Percentiles rank a stretch among this genome's conserved stretches.
These are phyloP conservation scores for Epicoccum nigrum DNA, from an alignment of 2,329 filamentous ascomycete genomes.

Conservation along the genomic window DNA sequence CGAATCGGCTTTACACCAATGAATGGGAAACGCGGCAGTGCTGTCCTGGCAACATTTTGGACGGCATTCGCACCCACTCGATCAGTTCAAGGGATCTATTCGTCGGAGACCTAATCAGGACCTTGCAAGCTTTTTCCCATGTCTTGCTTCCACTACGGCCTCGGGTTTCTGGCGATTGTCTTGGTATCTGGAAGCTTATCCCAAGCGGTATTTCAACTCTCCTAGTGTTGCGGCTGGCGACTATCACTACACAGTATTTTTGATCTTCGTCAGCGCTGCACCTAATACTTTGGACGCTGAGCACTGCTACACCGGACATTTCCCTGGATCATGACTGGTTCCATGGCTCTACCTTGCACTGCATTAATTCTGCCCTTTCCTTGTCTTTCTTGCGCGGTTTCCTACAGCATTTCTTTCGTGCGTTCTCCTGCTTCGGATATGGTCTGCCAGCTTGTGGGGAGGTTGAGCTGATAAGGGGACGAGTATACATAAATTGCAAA, in stretches of 20 bases:
- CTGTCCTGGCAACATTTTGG: constrained; percentile 48
- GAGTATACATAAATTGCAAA: constrained; percentile 47
- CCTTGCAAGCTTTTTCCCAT: constrained; percentile 39
- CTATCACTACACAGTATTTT: constrained; percentile 25
- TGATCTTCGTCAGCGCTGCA: constrained; percentile 23
- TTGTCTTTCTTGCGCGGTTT: constrained; percentile 33
- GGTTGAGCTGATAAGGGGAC: constrained; percentile 47
- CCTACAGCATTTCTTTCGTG: constrained; percentile 36
- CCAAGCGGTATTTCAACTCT: constrained; percentile 35
- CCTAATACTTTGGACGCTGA: constrained; percentile 29
- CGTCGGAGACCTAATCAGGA: constrained; percentile 43
- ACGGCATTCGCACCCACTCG: constrained; percentile 46
- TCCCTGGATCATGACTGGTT: constrained; percentile 37
- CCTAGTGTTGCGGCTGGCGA: constrained; percentile 29
- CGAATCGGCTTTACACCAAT: constrained; percentile 40
- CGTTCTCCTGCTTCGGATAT: constrained; percentile 46
- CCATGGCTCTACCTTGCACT: constrained; percentile 34
- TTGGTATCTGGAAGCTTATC: constrained; percentile 40
- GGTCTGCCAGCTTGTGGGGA: constrained; percentile 52
- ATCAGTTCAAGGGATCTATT: constrained; percentile 46
- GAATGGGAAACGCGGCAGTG: constrained; percentile 54
- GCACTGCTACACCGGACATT: constrained; percentile 36
- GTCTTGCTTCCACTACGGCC: constrained; percentile 34
- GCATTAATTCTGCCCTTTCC: constrained; percentile 41
- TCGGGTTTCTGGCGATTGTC: constrained; percentile 35